Conservation (phyloP, 768 basidiomycete genomes). For the Cystofilobasidium ferigula region DNA sequence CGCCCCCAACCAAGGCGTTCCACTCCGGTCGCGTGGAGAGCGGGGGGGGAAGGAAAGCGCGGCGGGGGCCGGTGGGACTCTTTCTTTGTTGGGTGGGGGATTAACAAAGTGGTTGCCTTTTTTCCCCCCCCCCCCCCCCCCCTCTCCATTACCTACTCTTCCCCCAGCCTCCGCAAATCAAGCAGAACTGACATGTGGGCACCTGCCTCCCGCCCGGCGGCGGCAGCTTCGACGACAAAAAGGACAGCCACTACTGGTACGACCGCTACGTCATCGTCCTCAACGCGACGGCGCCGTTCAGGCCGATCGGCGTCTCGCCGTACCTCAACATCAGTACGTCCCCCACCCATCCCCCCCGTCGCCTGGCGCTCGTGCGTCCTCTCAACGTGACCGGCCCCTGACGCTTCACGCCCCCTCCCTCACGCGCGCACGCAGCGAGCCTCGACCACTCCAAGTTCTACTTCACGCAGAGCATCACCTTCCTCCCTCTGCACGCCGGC, state of each 20-base stretch:
- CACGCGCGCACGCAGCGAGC: background rate
- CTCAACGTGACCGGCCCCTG: background rate
- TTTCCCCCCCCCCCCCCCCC: background rate
- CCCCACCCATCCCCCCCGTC: no score
- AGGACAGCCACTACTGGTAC: constrained; percentile 1
- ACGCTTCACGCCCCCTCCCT: background rate
- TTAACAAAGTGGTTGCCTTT: no score
- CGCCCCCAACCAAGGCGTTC: no score
- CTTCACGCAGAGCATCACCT: constrained; percentile 11
- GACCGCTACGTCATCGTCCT: constrained; percentile 8
- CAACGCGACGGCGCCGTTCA: constrained; percentile 5
- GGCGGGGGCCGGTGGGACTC: no score
- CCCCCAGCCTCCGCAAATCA: no score
- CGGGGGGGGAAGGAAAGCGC: no score
- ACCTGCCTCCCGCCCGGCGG: background rate
- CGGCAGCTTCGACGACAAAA: constrained; percentile 8
- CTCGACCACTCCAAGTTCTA: background rate
- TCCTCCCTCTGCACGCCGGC: background rate
- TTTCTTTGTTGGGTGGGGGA: no score
- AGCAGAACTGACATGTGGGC: no score
- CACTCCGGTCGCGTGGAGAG: no score
- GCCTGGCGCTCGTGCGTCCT: background rate
- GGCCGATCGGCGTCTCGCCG: background rate
- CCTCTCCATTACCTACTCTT: no score
- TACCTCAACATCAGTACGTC: background rate